Conservation (phyloP, 2,329 filamentous ascomycete genomes). For the Aureobasidium subglaciale region DNA sequence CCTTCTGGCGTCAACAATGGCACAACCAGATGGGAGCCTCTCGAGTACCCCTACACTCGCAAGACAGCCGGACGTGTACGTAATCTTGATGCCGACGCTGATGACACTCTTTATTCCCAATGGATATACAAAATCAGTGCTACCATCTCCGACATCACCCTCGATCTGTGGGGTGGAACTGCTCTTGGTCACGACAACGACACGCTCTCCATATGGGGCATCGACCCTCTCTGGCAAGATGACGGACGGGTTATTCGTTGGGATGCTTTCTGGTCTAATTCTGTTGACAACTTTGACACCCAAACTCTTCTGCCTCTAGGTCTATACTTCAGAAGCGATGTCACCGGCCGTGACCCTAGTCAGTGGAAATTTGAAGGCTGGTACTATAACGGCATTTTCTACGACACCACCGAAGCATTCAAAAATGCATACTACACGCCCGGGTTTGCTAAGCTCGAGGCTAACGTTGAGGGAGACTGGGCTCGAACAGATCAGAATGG, state of each 20-base stretch:
- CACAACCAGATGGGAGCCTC: conserved; percentile 33
- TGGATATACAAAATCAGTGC: conserved; percentile 33
- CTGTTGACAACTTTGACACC: conserved; percentile 36
- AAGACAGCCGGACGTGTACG: conserved; percentile 34
- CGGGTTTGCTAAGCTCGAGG: conserved; percentile 41
- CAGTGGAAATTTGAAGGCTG: conserved; percentile 47
- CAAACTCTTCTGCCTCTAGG: conserved; percentile 41
- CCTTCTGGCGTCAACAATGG: conserved; percentile 28
- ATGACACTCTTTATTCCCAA: conserved; percentile 23
- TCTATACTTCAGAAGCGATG: conserved; percentile 37
- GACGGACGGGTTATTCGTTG: conserved; percentile 39
- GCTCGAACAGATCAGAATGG: conserved; percentile 38
- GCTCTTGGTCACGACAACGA: conserved; percentile 36
- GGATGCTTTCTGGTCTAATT: conserved; percentile 39
- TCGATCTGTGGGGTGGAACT: conserved; percentile 39
- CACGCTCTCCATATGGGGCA: conserved; percentile 33
- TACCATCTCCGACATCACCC: conserved; percentile 34
- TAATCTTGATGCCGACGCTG: conserved; percentile 34
- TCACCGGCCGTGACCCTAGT: conserved; percentile 45
- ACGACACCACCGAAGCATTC: conserved; percentile 41
- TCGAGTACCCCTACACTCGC: conserved; percentile 38
- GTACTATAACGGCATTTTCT: conserved; percentile 50
- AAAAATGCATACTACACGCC: conserved; percentile 36
- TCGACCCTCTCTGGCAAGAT: conserved; percentile 40
- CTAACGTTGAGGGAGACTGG: conserved; percentile 45